A percentile compares a stretch with the other conserved stretches of the same genome.
Conservation (phyloP, 2,329 filamentous ascomycete species). For the Aureobasidium sp. region DNA sequence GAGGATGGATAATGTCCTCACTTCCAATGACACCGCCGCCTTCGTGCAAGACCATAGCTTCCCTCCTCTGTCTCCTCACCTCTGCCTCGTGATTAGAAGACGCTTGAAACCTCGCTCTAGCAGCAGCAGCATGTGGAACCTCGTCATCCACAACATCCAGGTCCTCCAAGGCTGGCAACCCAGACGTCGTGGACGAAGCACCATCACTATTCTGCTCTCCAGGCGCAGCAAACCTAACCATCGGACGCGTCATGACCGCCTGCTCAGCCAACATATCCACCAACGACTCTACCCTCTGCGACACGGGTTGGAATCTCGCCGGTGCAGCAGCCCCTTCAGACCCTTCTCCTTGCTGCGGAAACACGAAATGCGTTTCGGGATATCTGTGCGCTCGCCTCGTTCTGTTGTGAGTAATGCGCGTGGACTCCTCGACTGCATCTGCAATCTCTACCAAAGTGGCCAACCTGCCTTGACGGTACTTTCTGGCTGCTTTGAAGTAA, state of each 20-base stretch:
- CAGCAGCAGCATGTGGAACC: slow-evolving; percentile 32
- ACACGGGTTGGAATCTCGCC: not conserved
- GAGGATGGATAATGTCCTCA: slow-evolving; percentile 60
- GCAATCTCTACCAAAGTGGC: not conserved
- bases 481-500: not conserved
- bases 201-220: not conserved
- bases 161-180: slow-evolving; percentile 27
- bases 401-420: not conserved
- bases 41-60: slow-evolving; percentile 87
- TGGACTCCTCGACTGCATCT: not conserved
- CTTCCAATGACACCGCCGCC: slow-evolving; percentile 67
- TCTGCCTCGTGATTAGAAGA: slow-evolving; percentile 55
- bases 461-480: not conserved
- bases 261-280: slow-evolving; percentile 5
- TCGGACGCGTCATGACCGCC: not conserved
- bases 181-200: slow-evolving; percentile 21
- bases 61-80: slow-evolving; percentile 63
- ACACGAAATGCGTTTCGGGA: not conserved
- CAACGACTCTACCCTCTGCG: slow-evolving; percentile 6
- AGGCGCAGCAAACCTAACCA: not conserved
- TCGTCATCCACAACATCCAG: slow-evolving; percentile 17
- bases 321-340: not conserved
- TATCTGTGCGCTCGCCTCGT: not conserved
- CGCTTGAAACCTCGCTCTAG: slow-evolving; percentile 45
- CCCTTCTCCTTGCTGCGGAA: not conserved